Evolutionary conservation across 352 stramenopile species (phyloP).

Genomic region (Pythium oligandrum): DNA sequence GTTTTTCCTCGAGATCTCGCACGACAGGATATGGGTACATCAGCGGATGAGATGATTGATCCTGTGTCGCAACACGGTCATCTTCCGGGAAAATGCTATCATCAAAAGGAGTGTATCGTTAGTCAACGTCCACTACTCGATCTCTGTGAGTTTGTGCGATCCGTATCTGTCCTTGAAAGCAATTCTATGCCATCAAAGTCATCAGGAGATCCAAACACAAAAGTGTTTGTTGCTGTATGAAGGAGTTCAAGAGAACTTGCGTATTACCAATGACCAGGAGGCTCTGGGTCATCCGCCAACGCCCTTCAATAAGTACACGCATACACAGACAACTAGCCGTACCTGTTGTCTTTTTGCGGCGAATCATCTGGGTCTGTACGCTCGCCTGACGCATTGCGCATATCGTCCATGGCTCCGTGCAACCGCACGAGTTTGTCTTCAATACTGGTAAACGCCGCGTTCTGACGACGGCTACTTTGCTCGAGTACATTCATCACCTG

Average conservation of each 20-base stretch:
- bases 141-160: conserved; percentile 39
- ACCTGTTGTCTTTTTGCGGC: conserved; percentile 43
- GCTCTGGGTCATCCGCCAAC: too few relatives aligned
- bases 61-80: conserved; percentile 1
- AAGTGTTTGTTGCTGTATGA: conserved; percentile 21
- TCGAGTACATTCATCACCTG: conserved; percentile 26
- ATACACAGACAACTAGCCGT: conserved; percentile 10
- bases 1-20: conserved; percentile 14
- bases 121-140: too few relatives aligned
- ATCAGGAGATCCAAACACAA: conserved; percentile 57
- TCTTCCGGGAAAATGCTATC: conserved; percentile 21
- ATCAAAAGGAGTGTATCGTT: neutral
- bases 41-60: neutral
- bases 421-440: conserved; percentile 50
- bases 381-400: conserved; percentile 38
- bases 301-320: too few relatives aligned
- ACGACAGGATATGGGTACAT: conserved; percentile 21
- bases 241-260: conserved; percentile 2
- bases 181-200: conserved; percentile 86
- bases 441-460: conserved; percentile 28
- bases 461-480: conserved; percentile 23
- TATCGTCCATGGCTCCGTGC: conserved; percentile 60
- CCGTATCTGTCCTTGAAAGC: conserved; percentile 87
- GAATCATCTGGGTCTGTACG: conserved; percentile 52
- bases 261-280: too few relatives aligned